These are phyloP conservation scores for Camelina sativa DNA, from an alignment of 345 rosid genomes.

Conservation along the genomic window DNA sequence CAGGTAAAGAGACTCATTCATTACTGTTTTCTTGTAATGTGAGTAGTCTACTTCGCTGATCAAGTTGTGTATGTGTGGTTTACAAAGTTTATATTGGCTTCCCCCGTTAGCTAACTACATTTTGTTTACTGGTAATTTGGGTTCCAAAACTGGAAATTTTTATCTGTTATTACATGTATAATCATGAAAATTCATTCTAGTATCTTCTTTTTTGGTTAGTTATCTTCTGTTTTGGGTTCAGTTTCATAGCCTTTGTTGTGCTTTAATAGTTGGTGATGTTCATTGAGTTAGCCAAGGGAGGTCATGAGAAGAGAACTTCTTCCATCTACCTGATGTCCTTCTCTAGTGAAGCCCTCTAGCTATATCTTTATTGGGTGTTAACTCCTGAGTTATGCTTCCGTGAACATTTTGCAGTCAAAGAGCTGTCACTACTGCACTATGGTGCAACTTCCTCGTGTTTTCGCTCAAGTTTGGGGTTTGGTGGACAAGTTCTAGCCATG, in stretches of 20 bases:
- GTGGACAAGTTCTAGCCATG: constrained; percentile 92
- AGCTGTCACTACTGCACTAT: constrained; percentile 94
- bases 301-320: constrained; percentile 5
- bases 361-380: constrained; percentile 7
- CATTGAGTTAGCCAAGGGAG: not conserved
- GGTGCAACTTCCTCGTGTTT: constrained; percentile 97
- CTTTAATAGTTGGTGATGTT: not conserved
- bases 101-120: not conserved
- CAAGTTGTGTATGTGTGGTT: not conserved
- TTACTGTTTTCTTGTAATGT: constrained; percentile 6
- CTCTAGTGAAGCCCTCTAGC: not conserved
- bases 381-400: constrained; percentile 25
- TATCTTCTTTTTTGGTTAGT: not conserved
- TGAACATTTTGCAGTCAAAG: constrained; percentile 68
- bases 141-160: not conserved
- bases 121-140: not conserved
- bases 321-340: not conserved
- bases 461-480: constrained; percentile 96
- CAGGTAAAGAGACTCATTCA: constrained; percentile 51
- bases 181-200: constrained; percentile 1
- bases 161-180: not conserved
- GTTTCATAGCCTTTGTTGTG: not conserved
- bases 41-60: not conserved
- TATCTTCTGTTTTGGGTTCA: constrained; percentile 19
- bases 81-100: constrained; percentile 6